A percentile compares a stretch with the other conserved stretches of the same genome.
Conservation (phyloP, 75 land plant species). For the Cryptomeria japonica region DNA sequence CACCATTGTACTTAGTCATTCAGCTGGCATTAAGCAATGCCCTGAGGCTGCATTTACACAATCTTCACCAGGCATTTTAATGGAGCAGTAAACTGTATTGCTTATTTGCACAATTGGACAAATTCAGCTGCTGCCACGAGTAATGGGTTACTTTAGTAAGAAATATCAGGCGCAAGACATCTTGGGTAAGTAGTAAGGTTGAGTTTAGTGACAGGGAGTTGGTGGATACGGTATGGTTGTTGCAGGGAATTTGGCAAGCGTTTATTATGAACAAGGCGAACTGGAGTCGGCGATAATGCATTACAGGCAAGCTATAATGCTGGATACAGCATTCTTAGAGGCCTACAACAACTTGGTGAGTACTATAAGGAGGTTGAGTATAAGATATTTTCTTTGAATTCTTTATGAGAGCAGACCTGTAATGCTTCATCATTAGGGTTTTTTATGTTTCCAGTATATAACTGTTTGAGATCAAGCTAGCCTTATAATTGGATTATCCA, state of each 20-base stretch:
- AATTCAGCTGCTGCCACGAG: slow-evolving; percentile 11
- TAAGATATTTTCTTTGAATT: neutral
- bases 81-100: slow-evolving; percentile 6
- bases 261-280: slow-evolving; percentile 88
- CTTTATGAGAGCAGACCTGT: neutral
- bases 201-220: slow-evolving; percentile 35
- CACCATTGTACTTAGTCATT: slow-evolving; percentile 12
- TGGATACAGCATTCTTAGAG: slow-evolving; percentile 81
- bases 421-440: neutral
- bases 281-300: slow-evolving; percentile 86
- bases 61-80: slow-evolving; percentile 11
- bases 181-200: slow-evolving; percentile 21
- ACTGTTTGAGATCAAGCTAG: neutral
- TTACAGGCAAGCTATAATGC: slow-evolving; percentile 87
- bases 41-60: neutral
- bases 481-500: neutral
- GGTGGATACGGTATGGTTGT: slow-evolving; percentile 30
- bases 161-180: slow-evolving; percentile 14
- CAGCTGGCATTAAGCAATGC: slow-evolving; percentile 8
- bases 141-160: slow-evolving; percentile 8
- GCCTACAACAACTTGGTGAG: slow-evolving; percentile 98
- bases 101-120: slow-evolving; percentile 8
- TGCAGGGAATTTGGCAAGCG: slow-evolving; percentile 95
- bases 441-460: neutral
- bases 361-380: neutral